Evolutionary conservation across 2,329 filamentous ascomycete species (phyloP).

Genomic region (Aspergillus intermedius): DNA sequence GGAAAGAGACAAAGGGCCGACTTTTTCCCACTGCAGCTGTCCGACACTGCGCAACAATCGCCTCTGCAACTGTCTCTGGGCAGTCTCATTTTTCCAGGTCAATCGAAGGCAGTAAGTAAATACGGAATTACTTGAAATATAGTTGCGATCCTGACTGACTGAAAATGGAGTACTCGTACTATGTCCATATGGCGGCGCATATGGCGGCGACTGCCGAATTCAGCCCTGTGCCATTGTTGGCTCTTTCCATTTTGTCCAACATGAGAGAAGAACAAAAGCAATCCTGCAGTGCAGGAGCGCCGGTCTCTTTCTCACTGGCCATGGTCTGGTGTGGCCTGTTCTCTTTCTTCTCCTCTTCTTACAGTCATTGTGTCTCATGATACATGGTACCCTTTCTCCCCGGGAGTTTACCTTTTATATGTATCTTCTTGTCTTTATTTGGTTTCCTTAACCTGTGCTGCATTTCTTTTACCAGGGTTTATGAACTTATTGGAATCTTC

Average conservation of each 20-base stretch:
- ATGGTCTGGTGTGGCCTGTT: not conserved
- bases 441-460: not conserved
- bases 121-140: too few species aligned
- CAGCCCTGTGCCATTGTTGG: too few species aligned
- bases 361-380: not conserved
- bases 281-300: not conserved
- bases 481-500: not conserved
- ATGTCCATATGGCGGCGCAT: too few species aligned
- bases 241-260: too few species aligned
- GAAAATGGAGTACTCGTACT: too few species aligned
- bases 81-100: too few species aligned
- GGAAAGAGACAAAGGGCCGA: not conserved
- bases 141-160: too few species aligned
- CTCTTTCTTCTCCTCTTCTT: not conserved
- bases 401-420: not conserved
- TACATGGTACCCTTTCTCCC: not conserved
- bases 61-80: too few species aligned
- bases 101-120: too few species aligned
- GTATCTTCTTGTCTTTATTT: not conserved
- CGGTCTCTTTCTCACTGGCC: not conserved
- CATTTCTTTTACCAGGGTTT: not conserved
- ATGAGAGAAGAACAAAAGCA: too few species aligned
- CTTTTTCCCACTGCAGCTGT: conserved; percentile 2
- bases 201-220: too few species aligned
- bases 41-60: conserved; percentile 7